Evolutionary conservation across 208 protist genomes (phyloP).

Genomic region (Trypanosoma cruzi): DNA sequence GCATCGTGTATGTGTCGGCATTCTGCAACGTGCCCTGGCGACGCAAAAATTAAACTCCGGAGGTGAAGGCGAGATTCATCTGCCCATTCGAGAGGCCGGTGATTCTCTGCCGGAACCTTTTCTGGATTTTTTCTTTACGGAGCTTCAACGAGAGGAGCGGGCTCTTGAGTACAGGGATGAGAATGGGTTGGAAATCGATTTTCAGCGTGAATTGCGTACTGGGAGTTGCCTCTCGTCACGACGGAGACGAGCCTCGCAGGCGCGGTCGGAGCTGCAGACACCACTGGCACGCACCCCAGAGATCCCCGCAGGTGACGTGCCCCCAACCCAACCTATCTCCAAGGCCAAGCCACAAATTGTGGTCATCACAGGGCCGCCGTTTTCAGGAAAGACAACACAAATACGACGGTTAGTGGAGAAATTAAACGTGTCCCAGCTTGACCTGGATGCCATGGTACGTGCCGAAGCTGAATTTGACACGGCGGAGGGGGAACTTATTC

Average conservation of each 20-base stretch:
- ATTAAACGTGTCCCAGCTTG: slow-evolving; percentile 32
- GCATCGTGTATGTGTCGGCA: slow-evolving; percentile 60
- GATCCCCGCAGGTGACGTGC: background rate
- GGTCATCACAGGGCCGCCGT: slow-evolving; percentile 79
- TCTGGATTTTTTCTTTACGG: slow-evolving; percentile 63
- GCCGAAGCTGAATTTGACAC: slow-evolving; percentile 71
- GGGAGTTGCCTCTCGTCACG: background rate
- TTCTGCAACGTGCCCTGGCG: slow-evolving; percentile 52
- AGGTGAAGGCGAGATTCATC: slow-evolving; percentile 47
- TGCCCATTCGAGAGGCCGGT: slow-evolving; percentile 63
- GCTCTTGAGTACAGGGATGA: slow-evolving; percentile 20
- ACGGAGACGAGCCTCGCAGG: background rate
- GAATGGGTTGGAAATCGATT: slow-evolving; percentile 21
- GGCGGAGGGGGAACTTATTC: slow-evolving; percentile 69
- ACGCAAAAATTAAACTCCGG: background rate
- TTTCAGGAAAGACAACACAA: slow-evolving; percentile 76
- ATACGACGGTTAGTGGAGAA: slow-evolving; percentile 38
- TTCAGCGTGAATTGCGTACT: background rate
- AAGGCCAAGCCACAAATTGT: slow-evolving; percentile 34
- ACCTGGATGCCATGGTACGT: slow-evolving; percentile 58
- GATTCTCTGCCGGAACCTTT: slow-evolving; percentile 68
- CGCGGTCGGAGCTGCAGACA: background rate
- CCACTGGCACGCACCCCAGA: background rate
- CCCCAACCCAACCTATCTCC: background rate
- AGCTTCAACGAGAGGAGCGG: slow-evolving; percentile 34